Evolutionary conservation across 768 basidiomycete genomes (phyloP).

Genomic region (Exidia glandulosa): DNA sequence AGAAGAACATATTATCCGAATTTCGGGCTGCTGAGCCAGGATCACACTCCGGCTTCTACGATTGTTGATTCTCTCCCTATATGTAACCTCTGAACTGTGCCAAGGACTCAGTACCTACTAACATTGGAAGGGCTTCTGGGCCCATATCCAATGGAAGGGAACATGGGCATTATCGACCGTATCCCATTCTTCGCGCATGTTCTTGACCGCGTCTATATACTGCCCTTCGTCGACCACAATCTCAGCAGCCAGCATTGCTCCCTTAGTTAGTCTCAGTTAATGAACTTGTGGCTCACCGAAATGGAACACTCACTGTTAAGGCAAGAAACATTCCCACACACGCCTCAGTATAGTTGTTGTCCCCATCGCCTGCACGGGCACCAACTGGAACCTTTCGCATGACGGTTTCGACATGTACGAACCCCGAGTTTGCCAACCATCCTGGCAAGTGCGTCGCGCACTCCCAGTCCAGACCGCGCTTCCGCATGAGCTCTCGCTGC

Average conservation of each 20-base stretch:
- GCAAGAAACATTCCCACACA: neutral
- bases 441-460: neutral
- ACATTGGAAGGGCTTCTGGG: neutral
- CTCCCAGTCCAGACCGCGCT: neutral
- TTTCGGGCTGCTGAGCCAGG: no score
- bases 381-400: neutral
- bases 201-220: neutral
- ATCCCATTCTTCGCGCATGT: neutral
- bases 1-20: no score
- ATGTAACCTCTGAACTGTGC: no score
- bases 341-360: neutral
- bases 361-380: neutral
- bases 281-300: neutral
- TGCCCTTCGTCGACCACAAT: neutral
- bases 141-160: neutral
- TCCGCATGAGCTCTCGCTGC: neutral
- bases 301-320: neutral
- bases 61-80: no score
- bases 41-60: no score
- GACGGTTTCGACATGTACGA: neutral
- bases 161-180: neutral
- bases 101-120: no score
- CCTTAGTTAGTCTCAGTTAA: neutral
- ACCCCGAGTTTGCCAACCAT: neutral
- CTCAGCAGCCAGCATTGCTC: neutral